Evolutionary conservation across 2,329 filamentous ascomycete species (phyloP).

Genomic region (Phaeosphaeriaceae sp.): DNA sequence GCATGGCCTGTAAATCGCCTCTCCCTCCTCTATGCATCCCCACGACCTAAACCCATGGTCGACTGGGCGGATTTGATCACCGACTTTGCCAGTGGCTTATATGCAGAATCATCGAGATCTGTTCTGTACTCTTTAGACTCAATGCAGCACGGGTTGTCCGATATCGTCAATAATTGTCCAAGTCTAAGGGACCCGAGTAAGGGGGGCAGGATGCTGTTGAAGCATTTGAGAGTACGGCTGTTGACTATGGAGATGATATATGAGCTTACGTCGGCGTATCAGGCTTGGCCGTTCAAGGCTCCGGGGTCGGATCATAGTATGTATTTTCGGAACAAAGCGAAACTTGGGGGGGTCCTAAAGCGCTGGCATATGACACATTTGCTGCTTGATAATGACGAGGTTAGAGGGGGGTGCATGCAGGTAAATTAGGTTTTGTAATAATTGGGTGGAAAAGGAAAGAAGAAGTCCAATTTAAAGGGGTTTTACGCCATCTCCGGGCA

Average conservation of each 20-base stretch:
- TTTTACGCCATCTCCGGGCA: too few relatives aligned
- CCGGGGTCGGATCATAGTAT: conserved; percentile 28
- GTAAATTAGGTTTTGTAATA: too few relatives aligned
- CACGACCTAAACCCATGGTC: conserved; percentile 11
- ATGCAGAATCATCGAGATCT: not conserved
- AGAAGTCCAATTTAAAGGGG: too few relatives aligned
- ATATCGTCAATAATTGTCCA: conserved; percentile 35
- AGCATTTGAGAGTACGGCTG: conserved; percentile 37
- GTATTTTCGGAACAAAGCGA: conserved; percentile 28
- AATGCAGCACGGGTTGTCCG: conserved; percentile 35
- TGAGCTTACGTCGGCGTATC: conserved; percentile 38
- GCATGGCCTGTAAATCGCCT: conserved; percentile 68
- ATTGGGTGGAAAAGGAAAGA: too few relatives aligned
- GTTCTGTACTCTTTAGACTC: conserved; percentile 33
- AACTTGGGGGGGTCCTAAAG: too few relatives aligned
- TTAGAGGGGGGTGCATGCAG: too few relatives aligned
- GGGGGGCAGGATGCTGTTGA: conserved; percentile 40
- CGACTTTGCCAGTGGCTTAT: conserved; percentile 37
- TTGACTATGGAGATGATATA: conserved; percentile 44
- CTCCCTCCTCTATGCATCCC: conserved; percentile 69
- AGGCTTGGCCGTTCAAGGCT: conserved; percentile 43
- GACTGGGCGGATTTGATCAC: conserved; percentile 33
- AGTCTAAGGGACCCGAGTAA: conserved; percentile 36
- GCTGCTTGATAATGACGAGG: too few relatives aligned
- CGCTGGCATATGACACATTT: too few relatives aligned